Base-by-base conservation (phyloP, 768 basidiomycete species). In the Lentinus brumalis region DNA sequence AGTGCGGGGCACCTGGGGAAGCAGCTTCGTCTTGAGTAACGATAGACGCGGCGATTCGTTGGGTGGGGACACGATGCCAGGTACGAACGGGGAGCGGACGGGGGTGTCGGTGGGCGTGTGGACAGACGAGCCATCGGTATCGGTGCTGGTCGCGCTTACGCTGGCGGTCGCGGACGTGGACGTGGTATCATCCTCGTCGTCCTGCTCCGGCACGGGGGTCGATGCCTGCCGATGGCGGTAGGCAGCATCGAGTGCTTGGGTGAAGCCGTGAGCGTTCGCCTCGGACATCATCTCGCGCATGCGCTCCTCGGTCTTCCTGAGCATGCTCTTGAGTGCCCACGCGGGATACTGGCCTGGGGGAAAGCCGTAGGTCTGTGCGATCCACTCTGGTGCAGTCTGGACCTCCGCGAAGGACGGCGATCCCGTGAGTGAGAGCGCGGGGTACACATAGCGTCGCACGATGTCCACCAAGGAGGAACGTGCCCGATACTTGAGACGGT, bases 381-480 rank as follows among this genome's bases (percentile, higher is more conserved):
- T 47, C 51, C 57, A 57, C 40, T 57, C 62, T 6, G 59, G 41
- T 15, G 54, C 21, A 21, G 26, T 40, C 26, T 51, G 41, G 8
- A 26, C 18, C n/a, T 30, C 29, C n/a, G 26, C 44, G 18, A 63
- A 63, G 1, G 62, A 49, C 40, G 53, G 14, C 64, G 41, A 42
- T 14, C 57, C 60, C 21, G 55, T 49, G 21, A 38, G 46, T 49
- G 41, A 63, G 59, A 61, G 51, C 66, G 58, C 57, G 62, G 59
- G 65, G 15, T 54, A 57, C 29, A 89, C 81, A 66, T 85, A 82
- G 26, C 79, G 79, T 38, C 89, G 83, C 68, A 85, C 91, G 4
- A 83, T 78, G 65, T 92, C 88, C 7, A 91, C 79, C 14, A 91
- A 79, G 3, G 80, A 77, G 18, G 88, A 86, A 32, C 89, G 86